These are phyloP conservation scores for Monilinia fructicola DNA, from an alignment of 2,329 filamentous ascomycete species.

Conservation along the genomic window DNA sequence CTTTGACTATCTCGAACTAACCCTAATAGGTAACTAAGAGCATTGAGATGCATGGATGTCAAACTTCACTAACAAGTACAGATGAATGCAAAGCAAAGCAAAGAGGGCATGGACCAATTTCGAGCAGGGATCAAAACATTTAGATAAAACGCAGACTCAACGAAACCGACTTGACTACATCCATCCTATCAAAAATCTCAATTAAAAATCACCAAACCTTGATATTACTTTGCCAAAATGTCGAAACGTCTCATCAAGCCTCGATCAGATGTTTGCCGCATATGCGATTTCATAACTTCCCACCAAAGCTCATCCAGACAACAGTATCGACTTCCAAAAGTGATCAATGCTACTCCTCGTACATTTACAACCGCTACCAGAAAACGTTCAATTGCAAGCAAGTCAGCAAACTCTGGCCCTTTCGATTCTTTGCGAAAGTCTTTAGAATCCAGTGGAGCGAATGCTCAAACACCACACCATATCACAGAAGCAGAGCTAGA, in stretches of 20 bases:
- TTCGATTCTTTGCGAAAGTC: background rate
- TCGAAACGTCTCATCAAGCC: slow-evolving; percentile 42
- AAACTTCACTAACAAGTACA: too few relatives aligned
- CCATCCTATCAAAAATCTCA: slow-evolving; percentile 19
- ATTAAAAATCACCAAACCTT: slow-evolving; percentile 19
- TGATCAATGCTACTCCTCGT: slow-evolving; percentile 25
- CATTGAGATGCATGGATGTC: too few relatives aligned
- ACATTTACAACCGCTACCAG: slow-evolving; percentile 32
- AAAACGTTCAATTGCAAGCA: slow-evolving; percentile 21
- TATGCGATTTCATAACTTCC: slow-evolving; percentile 44
- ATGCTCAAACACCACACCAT: slow-evolving; percentile 9
- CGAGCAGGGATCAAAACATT: background rate
- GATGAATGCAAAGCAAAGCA: too few relatives aligned
- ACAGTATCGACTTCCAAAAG: slow-evolving; percentile 27
- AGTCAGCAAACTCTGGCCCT: slow-evolving; percentile 1
- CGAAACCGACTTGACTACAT: background rate
- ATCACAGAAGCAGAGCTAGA: slow-evolving; percentile 31
- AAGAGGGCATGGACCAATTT: background rate
- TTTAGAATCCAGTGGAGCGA: background rate
- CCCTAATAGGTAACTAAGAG: too few relatives aligned
- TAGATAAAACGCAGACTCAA: background rate
- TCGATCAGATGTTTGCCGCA: slow-evolving; percentile 45
- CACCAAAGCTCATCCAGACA: slow-evolving; percentile 24
- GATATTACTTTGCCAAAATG: slow-evolving; percentile 40
- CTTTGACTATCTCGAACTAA: too few relatives aligned